A percentile compares a stretch with the other conserved stretches of the same genome.
phyloP scores from a whole-genome alignment of 768 basidiomycete species.

The Lyophyllum semitale region DNA sequence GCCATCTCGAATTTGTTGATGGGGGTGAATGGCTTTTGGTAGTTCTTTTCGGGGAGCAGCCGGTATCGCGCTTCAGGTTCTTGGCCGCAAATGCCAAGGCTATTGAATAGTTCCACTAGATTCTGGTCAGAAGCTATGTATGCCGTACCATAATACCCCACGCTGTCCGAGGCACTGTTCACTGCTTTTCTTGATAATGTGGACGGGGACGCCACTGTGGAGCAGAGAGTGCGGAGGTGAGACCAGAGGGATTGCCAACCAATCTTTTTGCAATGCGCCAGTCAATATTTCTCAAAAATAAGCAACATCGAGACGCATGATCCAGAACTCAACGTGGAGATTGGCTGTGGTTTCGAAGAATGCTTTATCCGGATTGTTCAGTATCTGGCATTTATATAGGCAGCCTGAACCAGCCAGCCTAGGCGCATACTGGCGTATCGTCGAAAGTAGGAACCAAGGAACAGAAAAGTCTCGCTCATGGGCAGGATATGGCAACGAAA shows the following conservation, averaged over 20 bases:
- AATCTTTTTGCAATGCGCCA: constrained; percentile 29
- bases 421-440: background rate
- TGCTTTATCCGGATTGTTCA: background rate
- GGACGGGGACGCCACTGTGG: constrained; percentile 47
- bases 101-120: constrained; percentile 45
- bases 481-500: background rate
- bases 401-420: background rate
- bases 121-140: no score
- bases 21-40: constrained; percentile 25
- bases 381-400: background rate
- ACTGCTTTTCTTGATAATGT: constrained; percentile 50
- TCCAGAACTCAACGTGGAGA: background rate
- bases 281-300: background rate
- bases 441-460: background rate
- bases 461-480: background rate
- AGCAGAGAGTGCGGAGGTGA: constrained; percentile 45
- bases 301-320: no score
- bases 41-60: constrained; percentile 30
- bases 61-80: constrained; percentile 30
- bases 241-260: constrained; percentile 48
- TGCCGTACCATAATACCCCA: background rate
- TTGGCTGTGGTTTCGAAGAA: no score
- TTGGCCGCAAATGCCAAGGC: constrained; percentile 39
- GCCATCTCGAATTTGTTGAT: constrained; percentile 35
- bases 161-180: constrained; percentile 33